Base-by-base conservation (phyloP, 2,329 filamentous ascomycete genomes). In the Rhexocercosporidium sp. region DNA sequence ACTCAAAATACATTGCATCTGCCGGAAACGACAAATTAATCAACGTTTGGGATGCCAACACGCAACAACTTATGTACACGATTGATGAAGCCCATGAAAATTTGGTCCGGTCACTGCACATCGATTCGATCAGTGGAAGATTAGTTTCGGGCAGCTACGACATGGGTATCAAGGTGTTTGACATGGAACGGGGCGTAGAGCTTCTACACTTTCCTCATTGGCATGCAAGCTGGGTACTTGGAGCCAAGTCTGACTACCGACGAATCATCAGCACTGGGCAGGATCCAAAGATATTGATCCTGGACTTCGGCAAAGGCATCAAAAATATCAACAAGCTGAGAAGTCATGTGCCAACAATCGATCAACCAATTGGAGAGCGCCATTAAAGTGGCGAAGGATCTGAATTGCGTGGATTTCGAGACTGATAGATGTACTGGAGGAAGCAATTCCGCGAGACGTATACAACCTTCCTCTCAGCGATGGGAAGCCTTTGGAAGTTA, bases 201-300 rank as follows among this genome's bases (percentile, higher is more conserved):
- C 86, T 95, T 68, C 87, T 96, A 69, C 90, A 94, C 73, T 95
- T 97, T 75, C 92, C 94, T n/a, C 90, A 92, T 72, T 98, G 94
- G 94, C 97, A 97, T 66, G 91, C 91, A 12, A 97, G 93, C 80
- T 99, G 96, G 96, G 96, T 99, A 76, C 82, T 99, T 67, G 94
- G 93, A 71, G 96, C 96, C 61, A 97, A 97, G 84, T 94, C 92
- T 70, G 95, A 99, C 77, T 98, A 98, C 79, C 86, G 95, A 67
- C 89, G 96, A 69, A 96, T 99, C 70, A 92, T 99, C 69, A 96
- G 93, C 74, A 97, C 95, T 0, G 96, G 94, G 59, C 96, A 99
- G 79, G 94, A 97, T 75, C 92, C 94, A 39, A 91, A 96, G 77
- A 94, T 96, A 61, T 82, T 98, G 66, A 91, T 99, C 68, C 90